phyloP scores from a whole-genome alignment of 1,284 basidiomycete species.

The Apiotrichum akiyoshidainum region DNA sequence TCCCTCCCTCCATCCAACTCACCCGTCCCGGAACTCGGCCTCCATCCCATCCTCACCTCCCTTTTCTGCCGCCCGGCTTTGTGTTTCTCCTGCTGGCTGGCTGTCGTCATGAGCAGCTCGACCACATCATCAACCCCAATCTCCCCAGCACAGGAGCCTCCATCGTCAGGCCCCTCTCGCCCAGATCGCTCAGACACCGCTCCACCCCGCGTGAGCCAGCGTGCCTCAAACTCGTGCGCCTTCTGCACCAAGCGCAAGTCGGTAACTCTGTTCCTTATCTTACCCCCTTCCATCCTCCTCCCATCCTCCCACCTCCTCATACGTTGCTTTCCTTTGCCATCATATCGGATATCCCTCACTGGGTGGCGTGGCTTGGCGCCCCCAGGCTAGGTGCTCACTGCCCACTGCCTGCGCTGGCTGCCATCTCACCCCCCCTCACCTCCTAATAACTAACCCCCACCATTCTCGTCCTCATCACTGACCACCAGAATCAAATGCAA shows the following conservation, averaged over 20 bases:
- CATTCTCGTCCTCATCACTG: neutral
- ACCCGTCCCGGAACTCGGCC: neutral
- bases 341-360: too few relatives aligned
- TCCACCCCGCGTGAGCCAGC: slow-evolving; percentile 17
- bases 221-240: slow-evolving; percentile 22
- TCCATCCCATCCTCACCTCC: neutral
- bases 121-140: too few relatives aligned
- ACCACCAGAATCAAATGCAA: slow-evolving; percentile 23
- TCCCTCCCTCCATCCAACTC: neutral
- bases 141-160: neutral
- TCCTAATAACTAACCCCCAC: neutral
- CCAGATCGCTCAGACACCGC: neutral
- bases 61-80: neutral
- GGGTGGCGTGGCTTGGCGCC: too few relatives aligned
- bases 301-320: too few relatives aligned
- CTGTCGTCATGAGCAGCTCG: too few relatives aligned
- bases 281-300: too few relatives aligned
- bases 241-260: slow-evolving; percentile 28
- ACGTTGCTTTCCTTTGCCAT: too few relatives aligned
- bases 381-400: too few relatives aligned
- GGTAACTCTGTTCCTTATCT: too few relatives aligned
- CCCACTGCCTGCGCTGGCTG: too few relatives aligned
- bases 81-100: too few relatives aligned
- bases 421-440: too few relatives aligned
- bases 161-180: neutral